Base-by-base conservation (phyloP, 164 flowering plant species). In the Vitis cinerea region DNA sequence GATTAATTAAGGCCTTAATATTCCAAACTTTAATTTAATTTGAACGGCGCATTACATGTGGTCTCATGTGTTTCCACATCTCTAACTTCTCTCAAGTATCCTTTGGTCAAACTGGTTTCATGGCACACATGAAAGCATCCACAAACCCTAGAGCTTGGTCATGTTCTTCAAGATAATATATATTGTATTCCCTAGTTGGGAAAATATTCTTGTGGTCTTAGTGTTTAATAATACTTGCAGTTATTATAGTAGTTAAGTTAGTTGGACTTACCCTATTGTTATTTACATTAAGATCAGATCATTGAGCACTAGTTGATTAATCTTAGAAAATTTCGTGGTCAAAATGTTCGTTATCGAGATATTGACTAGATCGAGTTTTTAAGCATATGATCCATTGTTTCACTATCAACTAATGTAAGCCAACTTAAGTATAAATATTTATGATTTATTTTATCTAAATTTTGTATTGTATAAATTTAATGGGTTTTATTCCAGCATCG, bases 11-110 rank as follows among this genome's bases (percentile, higher is more conserved):
- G 27, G 70, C 57, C 63, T 58, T 50, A 63, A 68, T 72, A 27
- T 66, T 50, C 58, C 27, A 16, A 37, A 37, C 44, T 37, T 37
- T 59, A 15, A 11, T 61, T 5, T 52, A 49, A 66, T 65, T 64
- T 59, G 56, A 70, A 66, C 49, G 8, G 67, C 49, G 44, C 23
- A n/a, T 75, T 79, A 71, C 85, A 84, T 84, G 87, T 84, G 87
- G 77, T 78, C 76, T 84, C 86, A 79, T 83, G 84, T 81, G 86
- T 79, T 67, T 69, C 69, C 70, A 58, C 58, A 51, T 12, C 61
- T 73, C 48, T 60, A 66, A 65, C 63, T 57, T 49, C 2, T 37
- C 44, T 6, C 44, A 37, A 4, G 19, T 53, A 49, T 70, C 53
- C 72, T 66, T 59, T 62, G 66, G 77, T 71, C 74, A 73, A 73